Percentiles rank a stretch among this genome's conserved stretches.
Evolutionary conservation across 2,329 filamentous ascomycete genomes (phyloP).

Genomic region (Chaetoscypha palmicola): DNA sequence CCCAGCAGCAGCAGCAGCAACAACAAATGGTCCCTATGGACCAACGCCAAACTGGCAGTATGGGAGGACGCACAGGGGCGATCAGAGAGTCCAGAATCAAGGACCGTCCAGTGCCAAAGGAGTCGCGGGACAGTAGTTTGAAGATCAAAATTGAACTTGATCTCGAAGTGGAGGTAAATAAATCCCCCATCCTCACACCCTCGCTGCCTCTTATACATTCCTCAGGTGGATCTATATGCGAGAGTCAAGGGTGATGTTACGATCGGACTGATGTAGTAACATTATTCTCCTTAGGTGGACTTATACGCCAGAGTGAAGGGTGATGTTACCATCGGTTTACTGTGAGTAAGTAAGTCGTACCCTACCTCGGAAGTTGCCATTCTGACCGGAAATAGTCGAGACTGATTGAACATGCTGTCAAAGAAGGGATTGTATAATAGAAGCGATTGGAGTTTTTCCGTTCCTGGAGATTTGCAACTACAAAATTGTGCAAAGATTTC

Average conservation of each 20-base stretch:
- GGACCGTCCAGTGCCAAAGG: slow-evolving; percentile 31
- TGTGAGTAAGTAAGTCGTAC: slow-evolving; percentile 24
- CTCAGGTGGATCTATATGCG: slow-evolving; percentile 32
- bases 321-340: slow-evolving; percentile 34
- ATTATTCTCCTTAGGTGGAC: slow-evolving; percentile 25
- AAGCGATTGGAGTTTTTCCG: too few relatives aligned
- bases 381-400: slow-evolving; percentile 2
- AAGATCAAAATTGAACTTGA: slow-evolving; percentile 38
- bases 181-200: background rate
- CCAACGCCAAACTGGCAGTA: slow-evolving; percentile 22
- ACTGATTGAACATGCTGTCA: slow-evolving; percentile 2
- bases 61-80: slow-evolving; percentile 26
- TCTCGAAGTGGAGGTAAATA: slow-evolving; percentile 32
- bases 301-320: slow-evolving; percentile 30
- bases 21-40: slow-evolving; percentile 18
- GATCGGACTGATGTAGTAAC: slow-evolving; percentile 31
- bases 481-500: too few relatives aligned
- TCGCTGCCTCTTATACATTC: background rate
- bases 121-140: slow-evolving; percentile 33
- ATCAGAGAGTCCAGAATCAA: slow-evolving; percentile 34
- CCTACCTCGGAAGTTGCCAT: slow-evolving; percentile 1
- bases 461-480: too few relatives aligned
- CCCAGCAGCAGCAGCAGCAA: slow-evolving; percentile 27
- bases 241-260: slow-evolving; percentile 32
- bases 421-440: too few relatives aligned